Evolutionary conservation across 495 filamentous ascomycete genomes (phyloP), one percentile per base, ranked within the genome.

Genomic region (Chaetomium cochliodes): DNA sequence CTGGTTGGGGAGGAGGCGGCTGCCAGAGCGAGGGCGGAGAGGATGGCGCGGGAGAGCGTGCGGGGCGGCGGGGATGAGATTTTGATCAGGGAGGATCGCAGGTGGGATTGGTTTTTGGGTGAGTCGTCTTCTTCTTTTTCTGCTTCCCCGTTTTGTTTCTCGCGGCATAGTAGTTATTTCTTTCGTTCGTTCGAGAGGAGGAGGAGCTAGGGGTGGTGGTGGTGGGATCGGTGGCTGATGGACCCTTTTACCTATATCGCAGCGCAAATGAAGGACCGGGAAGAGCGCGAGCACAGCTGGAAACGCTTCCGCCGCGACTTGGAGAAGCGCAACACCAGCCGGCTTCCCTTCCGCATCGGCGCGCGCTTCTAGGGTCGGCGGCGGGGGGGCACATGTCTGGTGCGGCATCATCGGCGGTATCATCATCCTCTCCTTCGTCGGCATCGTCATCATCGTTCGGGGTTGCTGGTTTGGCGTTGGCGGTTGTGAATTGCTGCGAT

Each of bases 1-100:
- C 74, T 84, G 8, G 82, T 83, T 0, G 82, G 82, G 39, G 82
- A 85, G 72, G 74, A 77, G 64, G 82, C 78, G 13, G 82, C 82
- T 22, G 72, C 73, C 22, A 63, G 69, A 55, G 81, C 80, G 22
- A 65, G 78, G 57, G 66, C 64, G 49, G 78, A 81, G 73, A 75
- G 82, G 65, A 62, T 81, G 54, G 79, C 76, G 39, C 63, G 79
- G 53, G 77, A 83, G 73, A 76, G 72, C 39, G 73, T 79, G 72
- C 74, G 33, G 3, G 33, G 33, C 11, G 33, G 72, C 33, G 79
- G 76, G 1, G 77, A 81, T 15, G 78, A 79, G 58, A 60, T 82
- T 11, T 39, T 84, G 60, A 62, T 75, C 15, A 67, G 74, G 12
- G 82, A 84, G 70, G 77, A 84, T 64, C 68, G 73, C 58, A 71